Percentiles rank a stretch among this genome's conserved stretches.
Conservation (phyloP, 1,284 basidiomycete species). For the Phenoliferia sp. region DNA sequence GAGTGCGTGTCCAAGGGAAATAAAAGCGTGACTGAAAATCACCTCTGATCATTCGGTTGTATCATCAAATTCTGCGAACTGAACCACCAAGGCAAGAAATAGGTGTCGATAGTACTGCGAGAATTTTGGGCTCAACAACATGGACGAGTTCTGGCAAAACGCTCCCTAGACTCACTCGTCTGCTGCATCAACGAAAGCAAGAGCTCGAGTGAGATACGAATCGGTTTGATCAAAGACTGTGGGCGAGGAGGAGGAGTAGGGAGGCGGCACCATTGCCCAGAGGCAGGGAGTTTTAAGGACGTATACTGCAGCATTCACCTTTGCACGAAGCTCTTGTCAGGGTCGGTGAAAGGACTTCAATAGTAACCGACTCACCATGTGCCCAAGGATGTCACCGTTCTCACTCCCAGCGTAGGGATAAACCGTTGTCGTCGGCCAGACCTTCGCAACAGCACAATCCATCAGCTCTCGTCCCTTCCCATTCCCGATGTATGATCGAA, state of each 20-base stretch:
- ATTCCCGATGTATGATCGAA: neutral
- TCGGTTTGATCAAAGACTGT: conserved; percentile 11
- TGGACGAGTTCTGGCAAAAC: neutral
- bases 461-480: neutral
- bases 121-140: neutral
- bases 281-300: conserved; percentile 26
- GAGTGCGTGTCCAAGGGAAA: neutral
- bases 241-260: neutral
- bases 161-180: conserved; percentile 14
- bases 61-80: neutral
- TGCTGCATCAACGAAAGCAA: conserved; percentile 12
- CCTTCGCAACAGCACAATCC: neutral
- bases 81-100: neutral
- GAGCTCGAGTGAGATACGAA: conserved; percentile 20
- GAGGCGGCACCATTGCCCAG: conserved; percentile 9
- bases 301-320: conserved; percentile 16
- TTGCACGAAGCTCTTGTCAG: too few species aligned
- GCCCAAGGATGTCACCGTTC: neutral
- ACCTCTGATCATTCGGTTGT: neutral
- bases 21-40: neutral
- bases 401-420: neutral
- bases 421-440: neutral
- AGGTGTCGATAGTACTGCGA: neutral
- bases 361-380: conserved; percentile 1
- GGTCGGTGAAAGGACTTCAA: neutral